Conservation (phyloP, 768 basidiomycete species). For the Russula olivacea region DNA sequence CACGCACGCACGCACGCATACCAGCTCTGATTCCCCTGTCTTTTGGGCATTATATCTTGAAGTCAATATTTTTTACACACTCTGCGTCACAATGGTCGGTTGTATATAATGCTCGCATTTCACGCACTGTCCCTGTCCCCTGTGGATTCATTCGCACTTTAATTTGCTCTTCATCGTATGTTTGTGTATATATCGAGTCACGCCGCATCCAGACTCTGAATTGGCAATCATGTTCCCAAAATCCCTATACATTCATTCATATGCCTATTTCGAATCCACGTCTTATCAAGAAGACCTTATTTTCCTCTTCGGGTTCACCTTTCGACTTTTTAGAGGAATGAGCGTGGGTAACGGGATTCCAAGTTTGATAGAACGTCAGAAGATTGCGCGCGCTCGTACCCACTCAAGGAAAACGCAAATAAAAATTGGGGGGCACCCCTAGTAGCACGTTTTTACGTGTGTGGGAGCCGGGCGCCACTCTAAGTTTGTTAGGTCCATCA, state of each 20-base stretch:
- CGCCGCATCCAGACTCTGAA: neutral
- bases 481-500: neutral
- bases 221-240: constrained; percentile 8
- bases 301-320: neutral
- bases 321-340: neutral
- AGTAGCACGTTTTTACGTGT: constrained; percentile 12
- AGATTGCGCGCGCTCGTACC: neutral
- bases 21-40: neutral
- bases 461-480: neutral
- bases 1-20: neutral
- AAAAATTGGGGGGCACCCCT: neutral
- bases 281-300: neutral
- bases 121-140: neutral
- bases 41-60: constrained; percentile 14
- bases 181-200: constrained; percentile 13
- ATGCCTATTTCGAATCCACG: neutral
- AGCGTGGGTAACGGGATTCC: neutral
- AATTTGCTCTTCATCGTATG: constrained; percentile 11
- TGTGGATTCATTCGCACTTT: neutral
- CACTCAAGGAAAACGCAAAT: neutral
- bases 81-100: constrained; percentile 5
- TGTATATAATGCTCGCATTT: constrained; percentile 17
- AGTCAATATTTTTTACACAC: neutral
- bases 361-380: neutral
- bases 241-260: constrained; percentile 2